A percentile compares a stretch with the other conserved stretches of the same genome.
These are phyloP conservation scores for Rhexocercosporidium sp. DNA, from an alignment of 2,329 filamentous ascomycete species.

Conservation along the genomic window DNA sequence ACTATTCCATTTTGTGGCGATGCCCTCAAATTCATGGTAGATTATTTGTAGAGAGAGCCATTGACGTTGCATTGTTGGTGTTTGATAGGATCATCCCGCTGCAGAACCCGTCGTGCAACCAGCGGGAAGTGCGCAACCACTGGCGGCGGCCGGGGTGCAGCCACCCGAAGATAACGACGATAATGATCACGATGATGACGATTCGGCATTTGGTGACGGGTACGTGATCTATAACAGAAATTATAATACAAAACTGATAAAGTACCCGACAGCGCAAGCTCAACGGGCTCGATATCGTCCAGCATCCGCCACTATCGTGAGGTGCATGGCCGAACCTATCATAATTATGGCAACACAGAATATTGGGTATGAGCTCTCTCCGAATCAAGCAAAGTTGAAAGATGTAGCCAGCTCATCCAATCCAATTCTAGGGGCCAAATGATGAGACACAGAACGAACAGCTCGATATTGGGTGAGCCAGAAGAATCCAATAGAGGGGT, in stretches of 20 bases:
- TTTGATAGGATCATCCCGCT: not conserved
- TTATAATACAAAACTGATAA: not conserved
- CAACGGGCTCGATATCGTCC: not conserved
- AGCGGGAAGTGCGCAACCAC: not conserved
- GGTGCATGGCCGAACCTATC: conserved; percentile 49
- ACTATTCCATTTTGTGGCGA: too few species aligned
- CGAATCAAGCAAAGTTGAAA: too few species aligned
- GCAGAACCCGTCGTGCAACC: not conserved
- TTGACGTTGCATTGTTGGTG: not conserved
- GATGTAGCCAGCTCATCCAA: not conserved
- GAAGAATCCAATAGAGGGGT: not conserved
- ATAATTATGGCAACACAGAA: conserved; percentile 37
- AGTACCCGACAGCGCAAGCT: not conserved
- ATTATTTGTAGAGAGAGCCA: not conserved
- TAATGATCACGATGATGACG: not conserved
- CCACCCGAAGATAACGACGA: conserved; percentile 5
- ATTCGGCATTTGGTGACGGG: not conserved
- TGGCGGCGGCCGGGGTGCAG: too few species aligned
- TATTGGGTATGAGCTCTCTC: conserved; percentile 1
- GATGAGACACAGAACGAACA: conserved; percentile 26
- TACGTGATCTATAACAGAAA: not conserved
- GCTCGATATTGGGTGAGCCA: conserved; percentile 20
- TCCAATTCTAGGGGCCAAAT: conserved; percentile 18
- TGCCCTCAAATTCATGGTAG: not conserved
- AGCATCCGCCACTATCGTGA: conserved; percentile 45